These are phyloP conservation scores for Pyrenophora seminiperda DNA, from an alignment of 2,329 filamentous ascomycete genomes.

Conservation along the genomic window DNA sequence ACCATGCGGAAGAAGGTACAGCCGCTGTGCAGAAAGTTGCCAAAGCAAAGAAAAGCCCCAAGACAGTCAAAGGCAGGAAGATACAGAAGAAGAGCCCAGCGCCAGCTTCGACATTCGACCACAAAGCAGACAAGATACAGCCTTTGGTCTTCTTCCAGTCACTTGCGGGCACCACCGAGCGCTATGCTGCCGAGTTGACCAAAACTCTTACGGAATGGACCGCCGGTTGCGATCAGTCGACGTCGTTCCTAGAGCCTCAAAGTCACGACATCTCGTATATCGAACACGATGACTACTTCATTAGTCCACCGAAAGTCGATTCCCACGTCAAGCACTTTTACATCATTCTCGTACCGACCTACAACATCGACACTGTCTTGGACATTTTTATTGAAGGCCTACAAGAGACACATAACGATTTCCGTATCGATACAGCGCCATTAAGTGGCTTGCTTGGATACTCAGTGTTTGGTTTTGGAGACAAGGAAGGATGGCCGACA, in stretches of 20 bases:
- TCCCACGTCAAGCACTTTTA: slow-evolving; percentile 72
- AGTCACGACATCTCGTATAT: slow-evolving; percentile 80
- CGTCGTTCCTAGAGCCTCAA: slow-evolving; percentile 61
- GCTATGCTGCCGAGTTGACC: slow-evolving; percentile 68
- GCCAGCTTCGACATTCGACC: slow-evolving; percentile 30
- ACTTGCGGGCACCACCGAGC: slow-evolving; percentile 81
- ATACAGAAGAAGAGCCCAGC: slow-evolving; percentile 25
- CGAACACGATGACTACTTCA: slow-evolving; percentile 93
- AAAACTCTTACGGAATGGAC: slow-evolving; percentile 58
- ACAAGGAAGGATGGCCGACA: slow-evolving; percentile 88
- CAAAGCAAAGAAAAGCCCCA: slow-evolving; percentile 42
- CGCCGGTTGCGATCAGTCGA: slow-evolving; percentile 41
- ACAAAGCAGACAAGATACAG: slow-evolving; percentile 61
- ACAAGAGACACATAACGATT: slow-evolving; percentile 93
- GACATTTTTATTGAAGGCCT: slow-evolving; percentile 86
- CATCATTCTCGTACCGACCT: slow-evolving; percentile 82
- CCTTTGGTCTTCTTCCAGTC: slow-evolving; percentile 88
- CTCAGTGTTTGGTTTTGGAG: slow-evolving; percentile 91
- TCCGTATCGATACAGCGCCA: slow-evolving; percentile 89
- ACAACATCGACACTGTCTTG: slow-evolving; percentile 93
- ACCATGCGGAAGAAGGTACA: slow-evolving; percentile 37
- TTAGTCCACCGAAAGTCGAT: slow-evolving; percentile 69
- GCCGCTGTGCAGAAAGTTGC: slow-evolving; percentile 22
- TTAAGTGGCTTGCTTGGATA: slow-evolving; percentile 79
- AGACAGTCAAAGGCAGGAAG: slow-evolving; percentile 48